phyloP scores from a whole-genome alignment of 2,329 filamentous ascomycete species.

The Chaetomium globosum region DNA sequence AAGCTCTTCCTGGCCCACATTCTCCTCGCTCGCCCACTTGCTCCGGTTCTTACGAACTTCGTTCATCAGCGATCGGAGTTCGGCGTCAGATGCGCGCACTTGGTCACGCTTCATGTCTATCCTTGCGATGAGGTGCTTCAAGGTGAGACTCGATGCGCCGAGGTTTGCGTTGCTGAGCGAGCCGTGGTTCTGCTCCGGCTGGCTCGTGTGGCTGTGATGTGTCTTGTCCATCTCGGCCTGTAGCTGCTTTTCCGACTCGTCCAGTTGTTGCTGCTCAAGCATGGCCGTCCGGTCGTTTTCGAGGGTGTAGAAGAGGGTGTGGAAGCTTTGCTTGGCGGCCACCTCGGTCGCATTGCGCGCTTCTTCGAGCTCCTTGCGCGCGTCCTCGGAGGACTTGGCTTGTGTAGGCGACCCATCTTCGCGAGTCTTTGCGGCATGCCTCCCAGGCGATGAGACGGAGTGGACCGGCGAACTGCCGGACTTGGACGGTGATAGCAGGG shows the following conservation, averaged over 20 bases:
- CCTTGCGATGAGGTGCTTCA: slow-evolving; percentile 94
- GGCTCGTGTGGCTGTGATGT: slow-evolving; percentile 54
- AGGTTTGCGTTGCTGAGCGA: slow-evolving; percentile 92
- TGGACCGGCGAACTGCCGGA: slow-evolving; percentile 68
- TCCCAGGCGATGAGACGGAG: slow-evolving; percentile 63
- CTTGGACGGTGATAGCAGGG: slow-evolving; percentile 69
- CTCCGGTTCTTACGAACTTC: slow-evolving; percentile 97
- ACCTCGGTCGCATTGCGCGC: slow-evolving; percentile 89
- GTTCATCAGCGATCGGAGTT: slow-evolving; percentile 89
- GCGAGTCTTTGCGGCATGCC: slow-evolving; percentile 57
- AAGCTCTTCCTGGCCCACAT: slow-evolving; percentile 94
- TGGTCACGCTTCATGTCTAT: slow-evolving; percentile 91
- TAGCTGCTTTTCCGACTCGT: slow-evolving; percentile 93
- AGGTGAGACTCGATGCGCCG: slow-evolving; percentile 89
- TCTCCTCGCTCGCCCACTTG: slow-evolving; percentile 98
- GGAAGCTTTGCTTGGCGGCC: slow-evolving; percentile 84
- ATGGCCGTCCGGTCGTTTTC: slow-evolving; percentile 95
- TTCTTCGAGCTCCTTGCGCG: slow-evolving; percentile 89
- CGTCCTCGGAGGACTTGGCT: slow-evolving; percentile 78
- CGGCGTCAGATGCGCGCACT: slow-evolving; percentile 89
- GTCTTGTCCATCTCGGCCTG: slow-evolving; percentile 89
- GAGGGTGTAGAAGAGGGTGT: slow-evolving; percentile 91
- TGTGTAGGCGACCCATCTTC: slow-evolving; percentile 55
- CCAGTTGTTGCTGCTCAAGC: slow-evolving; percentile 94
- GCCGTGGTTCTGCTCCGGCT: slow-evolving; percentile 70